These are phyloP conservation scores for Solanum rostratum DNA, from an alignment of 257 asterid genomes.

Conservation along the genomic window DNA sequence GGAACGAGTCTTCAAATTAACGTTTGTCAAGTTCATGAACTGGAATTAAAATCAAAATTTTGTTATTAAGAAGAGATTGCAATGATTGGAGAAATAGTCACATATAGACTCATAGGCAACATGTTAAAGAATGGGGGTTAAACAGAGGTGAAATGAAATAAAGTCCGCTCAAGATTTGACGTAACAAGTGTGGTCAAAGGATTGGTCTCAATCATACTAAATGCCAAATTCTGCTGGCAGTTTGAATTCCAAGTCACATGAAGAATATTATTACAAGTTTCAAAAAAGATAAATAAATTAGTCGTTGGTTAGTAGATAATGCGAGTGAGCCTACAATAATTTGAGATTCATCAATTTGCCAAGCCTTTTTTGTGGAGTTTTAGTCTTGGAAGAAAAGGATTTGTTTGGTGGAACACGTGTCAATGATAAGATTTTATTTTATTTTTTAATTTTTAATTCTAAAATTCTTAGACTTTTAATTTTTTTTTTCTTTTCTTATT, in stretches of 20 bases:
- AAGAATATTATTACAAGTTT: background rate
- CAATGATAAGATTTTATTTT: background rate
- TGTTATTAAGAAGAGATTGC: too few species aligned
- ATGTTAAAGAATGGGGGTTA: background rate
- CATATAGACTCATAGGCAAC: background rate
- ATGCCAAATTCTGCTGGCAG: background rate
- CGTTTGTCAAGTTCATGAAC: background rate
- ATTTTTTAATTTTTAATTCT: too few species aligned
- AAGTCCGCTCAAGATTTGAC: constrained; percentile 16
- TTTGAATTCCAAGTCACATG: background rate
- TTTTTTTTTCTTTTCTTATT: too few species aligned
- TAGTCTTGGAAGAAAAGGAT: constrained; percentile 19
- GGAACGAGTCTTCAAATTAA: background rate
- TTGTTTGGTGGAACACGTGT: constrained; percentile 8
- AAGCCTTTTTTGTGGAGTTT: constrained; percentile 15
- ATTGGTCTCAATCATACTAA: background rate
- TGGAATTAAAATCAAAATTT: background rate
- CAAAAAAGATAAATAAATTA: background rate
- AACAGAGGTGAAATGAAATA: background rate
- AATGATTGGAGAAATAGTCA: background rate
- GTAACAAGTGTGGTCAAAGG: constrained; percentile 7
- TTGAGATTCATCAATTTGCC: constrained; percentile 8
- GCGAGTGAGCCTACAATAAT: background rate
- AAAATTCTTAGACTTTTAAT: too few species aligned
- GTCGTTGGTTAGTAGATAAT: constrained; percentile 1